Conservation (phyloP, 108 stramenopile genomes). For the Skeletonema menzelii region DNA sequence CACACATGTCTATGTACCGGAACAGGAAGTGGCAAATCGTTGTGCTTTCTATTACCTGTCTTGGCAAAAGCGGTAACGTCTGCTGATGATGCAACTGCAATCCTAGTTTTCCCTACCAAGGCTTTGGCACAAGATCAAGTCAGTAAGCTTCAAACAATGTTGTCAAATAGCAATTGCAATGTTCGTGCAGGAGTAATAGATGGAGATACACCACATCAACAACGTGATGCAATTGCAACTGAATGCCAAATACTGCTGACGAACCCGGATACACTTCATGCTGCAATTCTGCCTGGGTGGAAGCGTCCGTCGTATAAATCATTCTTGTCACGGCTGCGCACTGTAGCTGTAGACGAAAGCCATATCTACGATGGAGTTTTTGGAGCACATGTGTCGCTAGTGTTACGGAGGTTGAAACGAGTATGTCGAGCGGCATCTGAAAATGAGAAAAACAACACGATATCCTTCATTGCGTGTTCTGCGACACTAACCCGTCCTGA, state of each 20-base stretch:
- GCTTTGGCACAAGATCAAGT: slow-evolving; percentile 98
- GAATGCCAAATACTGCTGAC: slow-evolving; percentile 88
- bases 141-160: slow-evolving; percentile 57
- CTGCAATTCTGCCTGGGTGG: slow-evolving; percentile 91
- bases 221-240: slow-evolving; percentile 43
- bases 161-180: slow-evolving; percentile 18
- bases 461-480: slow-evolving; percentile 86
- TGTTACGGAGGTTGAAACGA: slow-evolving; percentile 85
- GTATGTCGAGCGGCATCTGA: slow-evolving; percentile 50
- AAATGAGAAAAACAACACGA: slow-evolving; percentile 1
- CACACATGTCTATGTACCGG: slow-evolving; percentile 88
- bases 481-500: slow-evolving; percentile 92
- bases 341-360: slow-evolving; percentile 94
- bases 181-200: slow-evolving; percentile 74
- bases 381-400: slow-evolving; percentile 94
- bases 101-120: slow-evolving; percentile 96
- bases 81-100: slow-evolving; percentile 12
- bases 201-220: slow-evolving; percentile 73
- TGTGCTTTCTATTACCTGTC: slow-evolving; percentile 85
- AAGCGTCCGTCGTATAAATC: slow-evolving; percentile 50
- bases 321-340: slow-evolving; percentile 63
- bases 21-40: slow-evolving; percentile 87
- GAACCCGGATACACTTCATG: slow-evolving; percentile 98
- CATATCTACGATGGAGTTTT: slow-evolving; percentile 93
- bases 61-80: slow-evolving; percentile 54